Conservation (phyloP, 768 basidiomycete genomes). For the Pholiota molesta region DNA sequence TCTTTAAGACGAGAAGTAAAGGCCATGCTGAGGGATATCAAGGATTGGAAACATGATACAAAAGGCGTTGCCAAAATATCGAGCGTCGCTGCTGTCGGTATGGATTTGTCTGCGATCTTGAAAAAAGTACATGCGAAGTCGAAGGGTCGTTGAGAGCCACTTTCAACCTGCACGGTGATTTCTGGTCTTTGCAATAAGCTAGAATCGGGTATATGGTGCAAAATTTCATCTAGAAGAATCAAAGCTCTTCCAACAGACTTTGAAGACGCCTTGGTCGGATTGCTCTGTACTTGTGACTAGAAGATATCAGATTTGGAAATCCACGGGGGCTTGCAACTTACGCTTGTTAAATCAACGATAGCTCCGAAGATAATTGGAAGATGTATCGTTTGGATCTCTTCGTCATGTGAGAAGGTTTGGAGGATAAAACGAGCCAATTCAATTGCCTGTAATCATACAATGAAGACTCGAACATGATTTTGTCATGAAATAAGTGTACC, state of each 20-base stretch:
- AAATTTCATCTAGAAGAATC: constrained; percentile 54
- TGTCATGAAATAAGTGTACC: constrained; percentile 36
- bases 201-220: constrained; percentile 51
- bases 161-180: constrained; percentile 39
- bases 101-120: constrained; percentile 36
- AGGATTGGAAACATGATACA: constrained; percentile 56
- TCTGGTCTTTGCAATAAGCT: constrained; percentile 55
- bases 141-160: constrained; percentile 43
- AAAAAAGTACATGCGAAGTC: constrained; percentile 68
- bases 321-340: constrained; percentile 34
- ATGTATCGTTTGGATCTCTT: constrained; percentile 82
- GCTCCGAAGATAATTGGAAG: constrained; percentile 78
- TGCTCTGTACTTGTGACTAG: constrained; percentile 35
- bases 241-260: constrained; percentile 44
- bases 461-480: neutral
- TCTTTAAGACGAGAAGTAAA: constrained; percentile 42
- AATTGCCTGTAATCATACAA: constrained; percentile 56
- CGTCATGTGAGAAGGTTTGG: constrained; percentile 80
- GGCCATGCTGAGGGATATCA: constrained; percentile 46
- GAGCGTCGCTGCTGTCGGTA: constrained; percentile 20
- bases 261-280: constrained; percentile 36
- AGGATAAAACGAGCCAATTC: constrained; percentile 75
- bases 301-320: constrained; percentile 27
- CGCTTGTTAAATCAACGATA: constrained; percentile 65
- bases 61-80: constrained; percentile 50